Percentiles rank a stretch among this genome's conserved stretches.
Evolutionary conservation across 179 eudicot genomes (phyloP).

Genomic region (Monotropa hypopitys): DNA sequence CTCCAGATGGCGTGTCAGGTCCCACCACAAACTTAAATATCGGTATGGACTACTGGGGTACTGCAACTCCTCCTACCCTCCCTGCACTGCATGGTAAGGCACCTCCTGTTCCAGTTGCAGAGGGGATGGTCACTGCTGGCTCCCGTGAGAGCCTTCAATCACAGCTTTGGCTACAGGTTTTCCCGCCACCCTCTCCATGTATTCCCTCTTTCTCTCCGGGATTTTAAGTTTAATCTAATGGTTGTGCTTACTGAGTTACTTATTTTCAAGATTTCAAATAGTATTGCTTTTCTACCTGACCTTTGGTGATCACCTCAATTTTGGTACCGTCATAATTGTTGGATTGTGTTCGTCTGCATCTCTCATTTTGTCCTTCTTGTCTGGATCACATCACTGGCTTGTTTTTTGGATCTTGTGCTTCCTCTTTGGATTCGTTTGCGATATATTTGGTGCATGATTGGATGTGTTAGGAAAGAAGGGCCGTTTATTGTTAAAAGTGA

Average conservation of each 20-base stretch:
- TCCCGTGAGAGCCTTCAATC: conserved; percentile 72
- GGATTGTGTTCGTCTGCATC: background rate
- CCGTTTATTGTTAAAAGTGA: background rate
- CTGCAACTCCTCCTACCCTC: conserved; percentile 42
- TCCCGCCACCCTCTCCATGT: background rate
- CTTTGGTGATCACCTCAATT: background rate
- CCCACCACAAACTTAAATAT: conserved; percentile 91
- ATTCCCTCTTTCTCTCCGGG: background rate
- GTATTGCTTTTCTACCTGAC: background rate
- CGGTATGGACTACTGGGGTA: conserved; percentile 97
- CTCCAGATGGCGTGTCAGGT: conserved; percentile 46
- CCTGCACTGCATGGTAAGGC: conserved; percentile 62
- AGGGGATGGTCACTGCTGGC: conserved; percentile 61
- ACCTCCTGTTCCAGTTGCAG: conserved; percentile 48
- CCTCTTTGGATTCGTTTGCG: background rate
- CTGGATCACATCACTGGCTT: background rate
- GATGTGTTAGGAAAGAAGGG: background rate
- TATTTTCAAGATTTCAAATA: background rate
- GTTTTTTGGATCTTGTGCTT: background rate
- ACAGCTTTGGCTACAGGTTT: conserved; percentile 80
- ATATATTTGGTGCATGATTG: background rate
- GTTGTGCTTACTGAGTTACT: background rate
- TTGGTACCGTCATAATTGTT: background rate
- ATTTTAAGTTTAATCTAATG: background rate
- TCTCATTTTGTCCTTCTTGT: background rate